phyloP scores from a whole-genome alignment of 352 stramenopile genomes.

The Thraustochytrium sp. region DNA sequence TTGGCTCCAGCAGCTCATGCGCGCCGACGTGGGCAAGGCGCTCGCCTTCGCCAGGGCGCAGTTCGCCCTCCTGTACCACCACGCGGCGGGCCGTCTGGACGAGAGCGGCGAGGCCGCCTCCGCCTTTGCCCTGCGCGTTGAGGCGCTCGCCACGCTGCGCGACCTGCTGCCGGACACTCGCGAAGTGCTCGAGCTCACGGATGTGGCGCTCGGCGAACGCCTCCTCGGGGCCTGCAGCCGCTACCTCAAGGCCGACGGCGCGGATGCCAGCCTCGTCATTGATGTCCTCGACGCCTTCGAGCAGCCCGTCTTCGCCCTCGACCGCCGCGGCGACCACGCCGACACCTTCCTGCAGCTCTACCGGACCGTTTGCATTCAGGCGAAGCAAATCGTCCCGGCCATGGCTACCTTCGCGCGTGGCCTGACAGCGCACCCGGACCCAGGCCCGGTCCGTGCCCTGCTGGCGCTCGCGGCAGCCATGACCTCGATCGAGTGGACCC shows the following conservation, averaged over 20 bases:
- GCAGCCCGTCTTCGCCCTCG: neutral
- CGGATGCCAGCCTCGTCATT: neutral
- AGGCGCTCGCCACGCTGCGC: neutral
- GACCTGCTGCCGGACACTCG: neutral
- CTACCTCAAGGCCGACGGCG: neutral
- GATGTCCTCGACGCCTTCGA: neutral
- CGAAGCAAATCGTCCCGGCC: neutral
- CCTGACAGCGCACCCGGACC: neutral
- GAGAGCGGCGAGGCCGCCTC: neutral
- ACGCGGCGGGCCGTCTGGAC: neutral
- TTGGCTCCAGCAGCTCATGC: neutral
- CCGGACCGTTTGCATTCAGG: neutral
- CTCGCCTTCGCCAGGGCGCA: neutral
- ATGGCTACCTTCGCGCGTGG: neutral
- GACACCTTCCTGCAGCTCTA: neutral
- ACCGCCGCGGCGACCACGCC: neutral
- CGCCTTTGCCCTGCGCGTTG: neutral
- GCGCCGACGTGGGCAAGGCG: neutral
- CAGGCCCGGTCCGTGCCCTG: neutral
- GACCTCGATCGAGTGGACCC: neutral
- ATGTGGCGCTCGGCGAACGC: neutral
- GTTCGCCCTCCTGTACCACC: conserved; percentile 3
- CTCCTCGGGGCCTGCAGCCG: neutral
- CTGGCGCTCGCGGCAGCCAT: neutral
- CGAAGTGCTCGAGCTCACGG: neutral